Percentiles rank a stretch among this genome's conserved stretches.
Evolutionary conservation across 2,329 filamentous ascomycete genomes (phyloP).

Genomic region (Huntiella decipiens): DNA sequence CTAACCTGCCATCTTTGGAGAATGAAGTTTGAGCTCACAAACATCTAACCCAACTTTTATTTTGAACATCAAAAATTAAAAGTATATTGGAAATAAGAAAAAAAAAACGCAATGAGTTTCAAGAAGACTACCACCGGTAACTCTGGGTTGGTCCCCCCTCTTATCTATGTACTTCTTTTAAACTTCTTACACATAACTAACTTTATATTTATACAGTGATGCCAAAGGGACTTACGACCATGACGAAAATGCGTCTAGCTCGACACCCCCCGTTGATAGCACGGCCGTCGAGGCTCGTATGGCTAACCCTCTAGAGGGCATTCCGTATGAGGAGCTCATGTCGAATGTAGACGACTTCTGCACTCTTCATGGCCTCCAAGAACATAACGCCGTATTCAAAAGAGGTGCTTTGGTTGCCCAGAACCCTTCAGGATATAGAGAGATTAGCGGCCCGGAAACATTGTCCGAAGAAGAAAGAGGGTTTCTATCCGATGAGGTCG

Average conservation of each 20-base stretch:
- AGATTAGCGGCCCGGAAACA: constrained; percentile 16
- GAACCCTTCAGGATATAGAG: constrained; percentile 12
- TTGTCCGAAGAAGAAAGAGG: constrained; percentile 20
- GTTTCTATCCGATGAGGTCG: constrained; percentile 23
- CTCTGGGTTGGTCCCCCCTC: no score
- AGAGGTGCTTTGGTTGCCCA: constrained; percentile 21
- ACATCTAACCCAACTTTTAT: no score
- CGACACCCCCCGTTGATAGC: constrained; percentile 13
- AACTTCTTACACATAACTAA: no score
- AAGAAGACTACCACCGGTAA: no score
- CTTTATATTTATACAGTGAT: neutral
- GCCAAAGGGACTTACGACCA: constrained; percentile 11
- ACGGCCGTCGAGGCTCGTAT: constrained; percentile 20
- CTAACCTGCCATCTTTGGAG: no score
- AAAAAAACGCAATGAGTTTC: no score
- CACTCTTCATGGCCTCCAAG: constrained; percentile 26
- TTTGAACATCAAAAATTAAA: no score
- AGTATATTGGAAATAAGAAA: no score
- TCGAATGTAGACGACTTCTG: constrained; percentile 32
- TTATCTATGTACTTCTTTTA: no score
- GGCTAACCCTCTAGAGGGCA: constrained; percentile 26
- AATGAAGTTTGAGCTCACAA: no score
- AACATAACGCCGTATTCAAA: constrained; percentile 26
- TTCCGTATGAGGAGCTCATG: constrained; percentile 34
- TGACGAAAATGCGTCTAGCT: constrained; percentile 1